Base-by-base conservation (phyloP, 164 flowering plant species). In the Umbellularia californica region DNA sequence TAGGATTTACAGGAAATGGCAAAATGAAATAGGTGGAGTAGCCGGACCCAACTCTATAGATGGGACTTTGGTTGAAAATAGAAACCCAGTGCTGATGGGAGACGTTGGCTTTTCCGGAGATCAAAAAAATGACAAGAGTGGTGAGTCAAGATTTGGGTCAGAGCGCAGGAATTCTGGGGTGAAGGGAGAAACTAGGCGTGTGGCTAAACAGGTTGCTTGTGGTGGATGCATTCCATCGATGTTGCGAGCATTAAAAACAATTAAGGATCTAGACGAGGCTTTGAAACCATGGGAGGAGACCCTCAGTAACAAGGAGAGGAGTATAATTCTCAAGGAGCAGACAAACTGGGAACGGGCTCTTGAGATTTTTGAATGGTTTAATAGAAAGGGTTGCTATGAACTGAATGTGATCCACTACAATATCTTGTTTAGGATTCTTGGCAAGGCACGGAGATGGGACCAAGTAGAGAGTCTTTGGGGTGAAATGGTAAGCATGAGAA, bases 401-500 rank as follows among this genome's bases (percentile, higher is more conserved):
- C 68, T 95, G 81, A 95, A 95, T 85, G 97, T 92, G 68, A 95
- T 95, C 82, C 99, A 93, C 78, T 93, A 93, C 74, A 95, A 95
- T 65, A 92, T 95, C 68, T 86, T 95, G 90, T 79, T 95, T 79
- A 78, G 89, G 83, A 86, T 85, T 81, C 88, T 95, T 47, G 98
- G 99, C 41, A 92, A 81, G 82, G 93, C 92, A 2, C 77, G 63
- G 69, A 83, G 79, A 63, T 95, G 98, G 98, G 75, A 78, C 51
- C 72, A 78, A 28, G 76, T 95, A 9, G 86, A 87, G 83, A 79
- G 71, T 13, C 76, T 93, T 73, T 92, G 90, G 92, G 82, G 72
- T 63, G 99, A 95, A 74, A 92, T 95, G 98, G 79, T 25, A 72
- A 65, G 13, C 47, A 82, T 67, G 66, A 78, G 83, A 64, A 84